Conservation (phyloP, 2,329 filamentous ascomycete genomes). For the Furcasterigmium furcatum region DNA sequence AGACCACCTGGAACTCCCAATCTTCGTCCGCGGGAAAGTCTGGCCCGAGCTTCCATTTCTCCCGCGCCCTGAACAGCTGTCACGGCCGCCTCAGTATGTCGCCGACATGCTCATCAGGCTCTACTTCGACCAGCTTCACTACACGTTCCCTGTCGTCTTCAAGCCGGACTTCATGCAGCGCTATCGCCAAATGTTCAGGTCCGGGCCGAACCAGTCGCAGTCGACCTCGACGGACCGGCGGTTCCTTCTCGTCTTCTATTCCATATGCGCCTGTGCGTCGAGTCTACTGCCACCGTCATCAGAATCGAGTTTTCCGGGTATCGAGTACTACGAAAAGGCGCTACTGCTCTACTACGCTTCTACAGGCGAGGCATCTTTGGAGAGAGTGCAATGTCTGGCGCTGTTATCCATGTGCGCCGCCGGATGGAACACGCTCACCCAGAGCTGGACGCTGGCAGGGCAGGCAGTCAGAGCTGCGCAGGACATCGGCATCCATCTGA, state of each 20-base stretch:
- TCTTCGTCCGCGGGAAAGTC: constrained; percentile 19
- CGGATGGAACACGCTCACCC: constrained; percentile 24
- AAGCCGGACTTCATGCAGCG: constrained; percentile 20
- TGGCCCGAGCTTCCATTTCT: constrained; percentile 22
- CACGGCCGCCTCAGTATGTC: constrained; percentile 20
- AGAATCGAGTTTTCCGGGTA: constrained; percentile 11
- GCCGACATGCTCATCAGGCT: constrained; percentile 20
- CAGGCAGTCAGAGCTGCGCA: constrained; percentile 22
- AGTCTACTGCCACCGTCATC: constrained; percentile 15
- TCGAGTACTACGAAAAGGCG: constrained; percentile 19
- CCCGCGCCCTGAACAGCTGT: constrained; percentile 18
- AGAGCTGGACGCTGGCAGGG: constrained; percentile 21
- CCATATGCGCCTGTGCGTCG: constrained; percentile 23
- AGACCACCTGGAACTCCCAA: constrained; percentile 17
- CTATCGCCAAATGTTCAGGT: constrained; percentile 13
- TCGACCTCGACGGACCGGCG: constrained; percentile 9
- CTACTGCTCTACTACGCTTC: constrained; percentile 19
- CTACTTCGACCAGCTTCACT: constrained; percentile 24
- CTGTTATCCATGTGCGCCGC: constrained; percentile 23
- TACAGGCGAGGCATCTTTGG: constrained; percentile 20
- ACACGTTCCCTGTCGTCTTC: constrained; percentile 21
- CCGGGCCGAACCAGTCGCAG: neutral
- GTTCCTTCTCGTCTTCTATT: constrained; percentile 23
- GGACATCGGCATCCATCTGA: constrained; percentile 22
- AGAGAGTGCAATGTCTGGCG: constrained; percentile 22